Evolutionary conservation across 1,284 basidiomycete genomes (phyloP).

Genomic region (Phylloboletellus chloephorus): DNA sequence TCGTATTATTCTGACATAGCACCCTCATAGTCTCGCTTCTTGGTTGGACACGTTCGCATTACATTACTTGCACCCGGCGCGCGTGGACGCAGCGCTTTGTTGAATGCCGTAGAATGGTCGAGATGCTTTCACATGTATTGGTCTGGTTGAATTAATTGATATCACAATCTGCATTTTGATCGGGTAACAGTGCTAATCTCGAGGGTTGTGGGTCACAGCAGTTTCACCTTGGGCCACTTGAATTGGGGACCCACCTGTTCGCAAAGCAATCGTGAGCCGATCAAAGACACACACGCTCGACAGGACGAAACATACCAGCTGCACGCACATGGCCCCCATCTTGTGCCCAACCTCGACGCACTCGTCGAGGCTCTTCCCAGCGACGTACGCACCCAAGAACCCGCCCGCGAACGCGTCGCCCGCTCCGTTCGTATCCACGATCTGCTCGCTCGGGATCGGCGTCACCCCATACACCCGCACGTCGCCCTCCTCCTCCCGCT

Average conservation of each 20-base stretch:
- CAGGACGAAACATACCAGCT: conserved; percentile 52
- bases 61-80: conserved; percentile 23
- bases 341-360: conserved; percentile 86
- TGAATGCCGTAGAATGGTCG: conserved; percentile 18
- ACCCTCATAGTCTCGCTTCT: conserved; percentile 16
- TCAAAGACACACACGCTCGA: neutral
- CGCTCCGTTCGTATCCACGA: conserved; percentile 99
- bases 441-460: conserved; percentile 60
- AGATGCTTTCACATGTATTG: conserved; percentile 11
- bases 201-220: conserved; percentile 41
- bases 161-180: conserved; percentile 17
- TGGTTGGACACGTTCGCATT: conserved; percentile 17
- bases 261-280: conserved; percentile 2
- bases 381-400: conserved; percentile 82
- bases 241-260: conserved; percentile 68
- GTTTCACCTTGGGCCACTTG: conserved; percentile 71
- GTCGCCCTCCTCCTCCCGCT: conserved; percentile 48
- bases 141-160: conserved; percentile 17
- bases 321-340: conserved; percentile 85
- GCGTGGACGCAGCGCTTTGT: conserved; percentile 14
- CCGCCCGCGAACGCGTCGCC: conserved; percentile 99
- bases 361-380: conserved; percentile 78
- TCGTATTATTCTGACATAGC: conserved; percentile 18
- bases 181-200: too few relatives aligned
- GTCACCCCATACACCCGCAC: conserved; percentile 62